phyloP scores from a whole-genome alignment of 164 flowering plant genomes.

The Annona squamosa region DNA sequence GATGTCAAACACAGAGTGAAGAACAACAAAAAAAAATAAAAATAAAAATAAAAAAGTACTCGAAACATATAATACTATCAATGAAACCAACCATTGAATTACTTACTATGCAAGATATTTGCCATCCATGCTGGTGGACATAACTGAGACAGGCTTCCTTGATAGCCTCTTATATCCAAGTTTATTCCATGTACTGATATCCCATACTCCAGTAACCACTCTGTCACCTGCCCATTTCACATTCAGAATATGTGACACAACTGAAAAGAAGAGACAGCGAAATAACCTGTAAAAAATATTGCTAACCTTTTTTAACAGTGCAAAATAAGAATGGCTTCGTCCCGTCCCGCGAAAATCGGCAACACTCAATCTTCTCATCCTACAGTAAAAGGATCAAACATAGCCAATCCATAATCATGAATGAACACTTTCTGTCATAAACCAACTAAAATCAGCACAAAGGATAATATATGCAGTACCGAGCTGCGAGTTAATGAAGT shows the following conservation, averaged over 20 bases:
- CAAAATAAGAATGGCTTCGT: constrained; percentile 93
- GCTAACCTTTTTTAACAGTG: constrained; percentile 66
- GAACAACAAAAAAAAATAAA: too few species aligned
- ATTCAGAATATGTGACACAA: constrained; percentile 6
- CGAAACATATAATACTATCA: not conserved
- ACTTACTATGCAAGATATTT: constrained; percentile 95
- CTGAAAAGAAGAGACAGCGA: not conserved
- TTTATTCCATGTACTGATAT: constrained; percentile 85
- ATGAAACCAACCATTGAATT: not conserved
- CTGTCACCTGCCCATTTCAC: constrained; percentile 44
- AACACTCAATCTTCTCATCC: constrained; percentile 86
- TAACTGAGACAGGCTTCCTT: constrained; percentile 61
- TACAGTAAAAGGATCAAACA: constrained; percentile 17
- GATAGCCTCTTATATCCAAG: constrained; percentile 77
- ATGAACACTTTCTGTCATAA: not conserved
- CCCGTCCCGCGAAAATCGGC: constrained; percentile 95
- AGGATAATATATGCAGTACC: constrained; percentile 27
- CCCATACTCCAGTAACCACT: constrained; percentile 72
- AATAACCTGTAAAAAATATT: not conserved
- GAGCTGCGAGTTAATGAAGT: constrained; percentile 61
- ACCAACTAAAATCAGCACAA: not conserved
- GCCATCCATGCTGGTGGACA: constrained; percentile 84
- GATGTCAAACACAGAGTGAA: too few species aligned
- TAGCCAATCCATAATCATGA: not conserved
- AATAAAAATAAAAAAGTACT: not conserved